Evolutionary conservation across 2,329 filamentous ascomycete species (phyloP), one percentile per base, ranked within the genome.

Genomic region (Nakataea oryzae): DNA sequence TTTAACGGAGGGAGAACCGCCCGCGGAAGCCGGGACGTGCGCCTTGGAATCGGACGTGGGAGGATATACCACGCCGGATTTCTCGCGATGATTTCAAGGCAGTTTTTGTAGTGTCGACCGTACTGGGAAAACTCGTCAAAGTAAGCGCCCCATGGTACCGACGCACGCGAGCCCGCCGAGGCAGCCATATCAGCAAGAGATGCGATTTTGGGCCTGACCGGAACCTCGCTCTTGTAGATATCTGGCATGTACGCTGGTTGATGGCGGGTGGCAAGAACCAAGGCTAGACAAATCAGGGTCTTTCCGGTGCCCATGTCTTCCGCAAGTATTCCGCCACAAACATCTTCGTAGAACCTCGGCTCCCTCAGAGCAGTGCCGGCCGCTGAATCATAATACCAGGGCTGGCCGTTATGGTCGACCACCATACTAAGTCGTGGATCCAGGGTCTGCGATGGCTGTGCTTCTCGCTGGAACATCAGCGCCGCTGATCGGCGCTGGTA

Each of bases 251-350:
- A 75, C 6, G 90, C 83, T 13, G 86, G 82, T 64, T 93, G 82
- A 34, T 86, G 79, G 67, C 83, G 86, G 0, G 91, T 96, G 3
- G 91, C 60, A 8, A 57, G 24, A 21, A 61, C 50, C 32, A 61
- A 32, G n/a, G 60, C 54, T 24, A 97, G 75, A 65, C 89, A 93
- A 13, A 97, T 96, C 29, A 97, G 75, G 0, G 93, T 97, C 76
- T 97, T 97, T 0, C 93, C 93, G 0, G 83, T 76, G 7, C 88
- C 88, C 89, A 93, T 93, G 65, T 90, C 87, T 70, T 95, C 90
- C 0, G 89, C 89, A 17, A 92, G 75, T 17, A 93, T 88, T 3
- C 92, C 93, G 41, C 93, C 92, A 63, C 82, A 80, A 6, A 87
- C 82, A 29, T 85, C 81, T 57, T 95, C 91, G 67, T 93, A 96